Conservation (phyloP, 768 basidiomycete species). For the Panaeolus papilionaceus region DNA sequence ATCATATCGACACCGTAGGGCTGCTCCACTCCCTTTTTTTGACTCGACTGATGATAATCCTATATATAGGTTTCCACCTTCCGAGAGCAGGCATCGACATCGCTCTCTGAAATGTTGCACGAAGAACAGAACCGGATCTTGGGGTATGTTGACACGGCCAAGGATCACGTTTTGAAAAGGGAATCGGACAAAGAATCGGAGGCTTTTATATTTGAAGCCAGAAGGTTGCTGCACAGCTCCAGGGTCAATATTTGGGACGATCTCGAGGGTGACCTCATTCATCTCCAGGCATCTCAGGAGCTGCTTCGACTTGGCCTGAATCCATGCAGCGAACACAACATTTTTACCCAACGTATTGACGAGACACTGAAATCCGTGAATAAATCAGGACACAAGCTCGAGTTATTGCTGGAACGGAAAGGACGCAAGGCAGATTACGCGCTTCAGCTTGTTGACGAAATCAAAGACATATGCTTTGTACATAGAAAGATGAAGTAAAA, state of each 20-base stretch:
- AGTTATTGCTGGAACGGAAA: constrained; percentile 3
- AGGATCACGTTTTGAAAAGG: not conserved
- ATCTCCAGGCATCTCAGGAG: not conserved
- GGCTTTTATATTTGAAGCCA: not conserved
- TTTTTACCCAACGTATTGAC: not conserved
- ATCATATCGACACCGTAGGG: constrained; percentile 1
- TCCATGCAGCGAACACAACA: not conserved
- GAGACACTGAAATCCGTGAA: not conserved
- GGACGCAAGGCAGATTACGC: constrained; percentile 6
- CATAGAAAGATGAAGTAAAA: not conserved
- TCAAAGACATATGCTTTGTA: not conserved
- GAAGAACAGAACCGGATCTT: constrained; percentile 8
- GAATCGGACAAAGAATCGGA: constrained; percentile 7
- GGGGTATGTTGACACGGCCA: constrained; percentile 1
- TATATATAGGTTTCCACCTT: not conserved
- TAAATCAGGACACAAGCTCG: not conserved
- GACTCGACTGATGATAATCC: not conserved
- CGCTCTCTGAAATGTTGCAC: not conserved
- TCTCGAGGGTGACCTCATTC: not conserved
- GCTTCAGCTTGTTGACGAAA: not conserved
- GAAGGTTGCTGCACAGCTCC: not conserved
- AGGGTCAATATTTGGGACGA: constrained; percentile 3
- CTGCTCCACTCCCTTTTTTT: not conserved
- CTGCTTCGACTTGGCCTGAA: not conserved
- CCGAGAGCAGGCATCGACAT: not conserved